Evolutionary conservation across 208 protist genomes (phyloP).

Genomic region (Trypanosoma mega): DNA sequence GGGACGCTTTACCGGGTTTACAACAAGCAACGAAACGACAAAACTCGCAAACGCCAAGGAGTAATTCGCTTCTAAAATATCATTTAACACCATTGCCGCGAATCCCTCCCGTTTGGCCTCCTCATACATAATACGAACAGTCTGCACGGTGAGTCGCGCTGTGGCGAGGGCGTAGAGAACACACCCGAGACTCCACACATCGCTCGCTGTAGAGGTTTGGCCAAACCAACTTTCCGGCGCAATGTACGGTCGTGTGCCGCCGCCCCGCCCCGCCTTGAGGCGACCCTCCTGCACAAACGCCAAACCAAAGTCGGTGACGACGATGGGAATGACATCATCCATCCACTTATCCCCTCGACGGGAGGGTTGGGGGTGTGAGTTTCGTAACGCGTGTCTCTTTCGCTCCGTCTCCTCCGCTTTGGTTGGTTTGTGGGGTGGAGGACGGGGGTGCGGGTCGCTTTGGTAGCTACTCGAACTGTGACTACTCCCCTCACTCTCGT

Average conservation of each 20-base stretch:
- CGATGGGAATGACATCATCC: slow-evolving; percentile 61
- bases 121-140: slow-evolving; percentile 73
- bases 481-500: no score
- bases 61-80: slow-evolving; percentile 54
- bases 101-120: slow-evolving; percentile 66
- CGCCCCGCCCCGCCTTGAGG: slow-evolving; percentile 31
- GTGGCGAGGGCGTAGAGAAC: slow-evolving; percentile 84
- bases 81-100: slow-evolving; percentile 65
- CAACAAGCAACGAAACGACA: slow-evolving; percentile 70
- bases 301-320: slow-evolving; percentile 85
- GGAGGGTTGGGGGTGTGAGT: background rate
- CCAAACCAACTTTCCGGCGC: slow-evolving; percentile 76
- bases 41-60: slow-evolving; percentile 76
- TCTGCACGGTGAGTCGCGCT: slow-evolving; percentile 44
- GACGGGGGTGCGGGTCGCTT: slow-evolving; percentile 79
- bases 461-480: no score
- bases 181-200: slow-evolving; percentile 87
- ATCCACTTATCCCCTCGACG: slow-evolving; percentile 22
- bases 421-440: slow-evolving; percentile 14
- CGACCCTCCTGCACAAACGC: slow-evolving; percentile 50
- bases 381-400: background rate
- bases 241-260: slow-evolving; percentile 82
- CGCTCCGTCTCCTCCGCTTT: background rate
- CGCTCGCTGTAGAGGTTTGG: slow-evolving; percentile 62
- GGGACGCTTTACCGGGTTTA: slow-evolving; percentile 60